Evolutionary conservation across 2,329 filamentous ascomycete species (phyloP), one percentile per base, ranked within the genome.

Genomic region (Sarocladium strictum): DNA sequence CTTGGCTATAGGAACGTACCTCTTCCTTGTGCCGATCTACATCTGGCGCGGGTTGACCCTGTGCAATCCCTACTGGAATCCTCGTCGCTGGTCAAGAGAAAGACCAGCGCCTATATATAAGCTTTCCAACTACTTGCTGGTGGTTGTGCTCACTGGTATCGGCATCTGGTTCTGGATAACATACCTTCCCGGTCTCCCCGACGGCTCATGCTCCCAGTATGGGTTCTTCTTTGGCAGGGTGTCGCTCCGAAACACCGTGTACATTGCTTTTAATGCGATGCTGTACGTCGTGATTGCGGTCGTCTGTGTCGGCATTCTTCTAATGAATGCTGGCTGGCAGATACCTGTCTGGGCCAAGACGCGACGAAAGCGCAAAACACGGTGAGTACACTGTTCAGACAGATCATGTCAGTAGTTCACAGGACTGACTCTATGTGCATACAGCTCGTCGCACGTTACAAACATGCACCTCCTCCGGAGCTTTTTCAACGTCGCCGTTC

Each of bases 201-300:
- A 61, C 5, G 51, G 49, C 10, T 51, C 47, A 5, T 69, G 68
- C 53, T 55, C 53, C 2, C 65, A 69, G 38, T 62, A 62, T 26
- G 63, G 64, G 9, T 71, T 72, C 54, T 60, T 71, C 38, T 62
- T 72, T 15, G 62, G 62, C n/a, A 62, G 60, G 32, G 56, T 65
- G 7, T 54, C 58, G 10, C 38, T 72, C 9, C 59, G 62, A 1
- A 65, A 63, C 33, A 61, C 54, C 19, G 58, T 54, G 1, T 67
- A 66, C 53, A 53, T 65, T 33, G 66, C 59, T 9, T 57, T 64
- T 24, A 66, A 67, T 19, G 62, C 69, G 1, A 54, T 65, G 6
- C 59, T 71, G n/a, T 67, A 63, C 52, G 55, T 69, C 14, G 41
- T 60, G 15, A 58, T 68, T 14, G 56, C 69, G 2, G n/a, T 61